These are phyloP conservation scores for Phaeosphaeria sp. DNA, from an alignment of 2,329 filamentous ascomycete genomes.

Conservation along the genomic window DNA sequence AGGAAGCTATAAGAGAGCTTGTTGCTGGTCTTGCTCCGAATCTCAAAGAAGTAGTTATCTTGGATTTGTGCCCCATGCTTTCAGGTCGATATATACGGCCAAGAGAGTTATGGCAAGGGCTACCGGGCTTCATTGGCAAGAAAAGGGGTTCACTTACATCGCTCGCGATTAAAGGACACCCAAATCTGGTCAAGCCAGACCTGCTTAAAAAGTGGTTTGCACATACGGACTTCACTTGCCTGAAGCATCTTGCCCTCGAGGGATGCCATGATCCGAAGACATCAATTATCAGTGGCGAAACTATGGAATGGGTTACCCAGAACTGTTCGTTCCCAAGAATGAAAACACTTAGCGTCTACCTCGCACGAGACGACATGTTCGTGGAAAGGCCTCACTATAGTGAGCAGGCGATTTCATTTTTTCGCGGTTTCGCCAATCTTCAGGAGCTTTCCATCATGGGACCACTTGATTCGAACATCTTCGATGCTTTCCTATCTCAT, in stretches of 20 bases:
- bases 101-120: slow-evolving; percentile 20
- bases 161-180: neutral
- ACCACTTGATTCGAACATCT: slow-evolving; percentile 16
- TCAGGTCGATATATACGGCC: neutral
- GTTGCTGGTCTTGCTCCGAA: slow-evolving; percentile 28
- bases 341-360: slow-evolving; percentile 15
- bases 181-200: slow-evolving; percentile 2
- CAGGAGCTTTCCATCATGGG: slow-evolving; percentile 18
- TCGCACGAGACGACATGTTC: slow-evolving; percentile 17
- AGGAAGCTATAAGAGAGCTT: slow-evolving; percentile 25
- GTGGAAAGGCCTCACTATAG: slow-evolving; percentile 22
- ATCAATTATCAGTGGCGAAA: slow-evolving; percentile 18
- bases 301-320: slow-evolving; percentile 23
- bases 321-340: slow-evolving; percentile 16
- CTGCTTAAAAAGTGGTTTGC: slow-evolving; percentile 17
- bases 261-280: slow-evolving; percentile 1
- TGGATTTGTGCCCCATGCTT: slow-evolving; percentile 2
- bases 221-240: slow-evolving; percentile 23
- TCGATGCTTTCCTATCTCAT: slow-evolving; percentile 15
- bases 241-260: slow-evolving; percentile 22
- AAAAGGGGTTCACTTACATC: slow-evolving; percentile 21
- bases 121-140: slow-evolving; percentile 17
- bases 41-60: slow-evolving; percentile 22
- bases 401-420: slow-evolving; percentile 24
- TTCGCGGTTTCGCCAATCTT: slow-evolving; percentile 20